phyloP scores from a whole-genome alignment of 2,329 filamentous ascomycete genomes.

The Pseudogymnoascus sp. region DNA sequence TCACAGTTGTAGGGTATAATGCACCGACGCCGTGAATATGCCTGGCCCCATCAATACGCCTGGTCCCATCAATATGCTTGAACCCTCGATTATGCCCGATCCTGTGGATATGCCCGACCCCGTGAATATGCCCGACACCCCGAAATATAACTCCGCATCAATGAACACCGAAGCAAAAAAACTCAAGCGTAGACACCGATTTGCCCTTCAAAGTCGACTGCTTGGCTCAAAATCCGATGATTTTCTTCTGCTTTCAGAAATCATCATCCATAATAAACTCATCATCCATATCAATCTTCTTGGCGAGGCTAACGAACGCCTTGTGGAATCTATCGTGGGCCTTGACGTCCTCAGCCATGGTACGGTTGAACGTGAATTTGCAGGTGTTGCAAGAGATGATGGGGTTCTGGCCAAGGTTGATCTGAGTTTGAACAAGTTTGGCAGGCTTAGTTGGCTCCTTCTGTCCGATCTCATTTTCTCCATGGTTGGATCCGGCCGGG shows the following conservation, averaged over 20 bases:
- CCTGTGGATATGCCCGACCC: background rate
- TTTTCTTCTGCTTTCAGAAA: background rate
- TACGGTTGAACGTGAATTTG: constrained; percentile 7
- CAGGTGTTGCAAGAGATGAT: background rate
- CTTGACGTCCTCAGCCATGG: background rate
- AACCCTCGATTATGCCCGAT: too few relatives aligned
- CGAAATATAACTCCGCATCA: background rate
- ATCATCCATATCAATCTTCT: background rate
- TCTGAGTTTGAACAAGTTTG: constrained; percentile 10
- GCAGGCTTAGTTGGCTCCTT: constrained; percentile 32
- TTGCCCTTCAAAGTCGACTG: background rate
- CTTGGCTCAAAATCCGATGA: background rate
- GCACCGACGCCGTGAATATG: constrained; percentile 6
- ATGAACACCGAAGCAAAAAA: background rate
- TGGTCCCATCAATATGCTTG: background rate
- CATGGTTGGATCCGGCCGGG: constrained; percentile 16
- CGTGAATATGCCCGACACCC: background rate
- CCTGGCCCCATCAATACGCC: background rate
- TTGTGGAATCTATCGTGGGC: constrained; percentile 10
- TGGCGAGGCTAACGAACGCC: background rate
- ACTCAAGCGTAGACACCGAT: background rate
- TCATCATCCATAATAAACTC: background rate
- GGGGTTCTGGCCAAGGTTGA: constrained; percentile 9
- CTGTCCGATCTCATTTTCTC: constrained; percentile 21
- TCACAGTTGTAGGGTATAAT: constrained; percentile 8